Percentiles rank a stretch among this genome's conserved stretches.
phyloP scores from a whole-genome alignment of 495 filamentous ascomycete genomes.

The Collariella sp. region DNA sequence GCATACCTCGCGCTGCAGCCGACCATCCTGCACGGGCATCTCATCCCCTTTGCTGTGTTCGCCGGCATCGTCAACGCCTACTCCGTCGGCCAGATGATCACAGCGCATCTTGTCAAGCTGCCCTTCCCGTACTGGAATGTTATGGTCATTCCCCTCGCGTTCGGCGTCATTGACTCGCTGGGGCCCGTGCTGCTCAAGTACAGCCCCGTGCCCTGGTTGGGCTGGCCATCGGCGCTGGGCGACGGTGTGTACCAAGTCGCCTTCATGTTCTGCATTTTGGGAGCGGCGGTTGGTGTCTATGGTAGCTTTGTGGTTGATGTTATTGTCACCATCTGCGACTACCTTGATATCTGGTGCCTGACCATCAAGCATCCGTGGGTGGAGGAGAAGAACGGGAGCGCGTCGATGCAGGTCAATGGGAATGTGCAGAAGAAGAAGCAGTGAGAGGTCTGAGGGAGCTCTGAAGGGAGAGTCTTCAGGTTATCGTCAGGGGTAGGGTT shows the following conservation, averaged over 20 bases:
- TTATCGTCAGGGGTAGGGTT: no score
- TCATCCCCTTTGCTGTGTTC: constrained; percentile 81
- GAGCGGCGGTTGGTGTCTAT: constrained; percentile 75
- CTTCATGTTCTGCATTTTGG: constrained; percentile 77
- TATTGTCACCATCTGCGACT: constrained; percentile 94
- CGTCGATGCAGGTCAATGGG: constrained; percentile 11
- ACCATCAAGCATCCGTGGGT: constrained; percentile 78
- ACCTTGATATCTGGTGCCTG: constrained; percentile 95
- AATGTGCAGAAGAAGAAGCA: constrained; percentile 25
- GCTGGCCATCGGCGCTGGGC: constrained; percentile 74
- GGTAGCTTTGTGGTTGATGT: constrained; percentile 94
- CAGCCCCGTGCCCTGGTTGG: constrained; percentile 47
- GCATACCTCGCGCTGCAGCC: constrained; percentile 79
- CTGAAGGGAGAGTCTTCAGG: no score
- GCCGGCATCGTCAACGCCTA: constrained; percentile 86
- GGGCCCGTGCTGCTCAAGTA: constrained; percentile 53
- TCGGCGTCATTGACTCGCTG: constrained; percentile 66
- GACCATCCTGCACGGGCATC: constrained; percentile 65
- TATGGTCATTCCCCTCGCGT: constrained; percentile 55
- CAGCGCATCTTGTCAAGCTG: constrained; percentile 76
- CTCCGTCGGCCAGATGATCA: constrained; percentile 89
- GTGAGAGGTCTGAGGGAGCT: constrained; percentile 4
- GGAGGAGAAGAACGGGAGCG: constrained; percentile 29
- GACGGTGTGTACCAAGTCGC: constrained; percentile 69
- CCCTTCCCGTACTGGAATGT: constrained; percentile 85